Base-by-base conservation (phyloP, 2,329 filamentous ascomycete genomes). In the Lachnellula suecica region DNA sequence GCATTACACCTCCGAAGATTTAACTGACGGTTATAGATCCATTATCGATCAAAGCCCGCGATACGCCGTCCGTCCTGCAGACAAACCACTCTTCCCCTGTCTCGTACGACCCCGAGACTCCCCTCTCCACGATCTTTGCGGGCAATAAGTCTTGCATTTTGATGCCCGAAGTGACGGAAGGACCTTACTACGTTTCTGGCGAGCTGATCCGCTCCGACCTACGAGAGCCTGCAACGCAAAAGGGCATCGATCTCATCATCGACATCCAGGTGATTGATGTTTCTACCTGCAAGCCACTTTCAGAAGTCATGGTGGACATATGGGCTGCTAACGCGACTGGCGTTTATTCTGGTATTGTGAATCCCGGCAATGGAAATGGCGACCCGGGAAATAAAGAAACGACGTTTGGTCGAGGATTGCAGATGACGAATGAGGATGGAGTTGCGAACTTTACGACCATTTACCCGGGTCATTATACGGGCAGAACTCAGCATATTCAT, bases 141-240 rank as follows among this genome's bases (percentile, higher is more conserved):
- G 68, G 66, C 50, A 72, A 74, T 61, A 70, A 66, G 40, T 73
- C 74, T 17, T 81, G 78, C 56, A 67, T 79, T 23, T 68, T 82
- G 24, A 75, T 71, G n/a, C 77, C 78, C 0, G 78, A 81, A 61
- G 73, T 75, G 19, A 80, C 74, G 3, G 70, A 79, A 62, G 79
- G 79, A 0, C 79, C 79, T 43, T 48, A 44, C 27, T 50, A 63
- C 51, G 68, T 71, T 35, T 63, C 61, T 10, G 68, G 70, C 10
- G 69, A 72, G 44, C 53, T 68, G 4, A 65, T 72, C 55, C 68
- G 71, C 29, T 47, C 63, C 17, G 62, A 72, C 49, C 60, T 72
- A 42, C 52, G 54, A 15, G 70, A 73, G n/a, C 59, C 51, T 24
- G 63, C 72, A 52, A 44, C 35, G 4, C 35, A 38, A 17, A 38